phyloP scores from a whole-genome alignment of 345 rosid species.

The Lepidium africanum region DNA sequence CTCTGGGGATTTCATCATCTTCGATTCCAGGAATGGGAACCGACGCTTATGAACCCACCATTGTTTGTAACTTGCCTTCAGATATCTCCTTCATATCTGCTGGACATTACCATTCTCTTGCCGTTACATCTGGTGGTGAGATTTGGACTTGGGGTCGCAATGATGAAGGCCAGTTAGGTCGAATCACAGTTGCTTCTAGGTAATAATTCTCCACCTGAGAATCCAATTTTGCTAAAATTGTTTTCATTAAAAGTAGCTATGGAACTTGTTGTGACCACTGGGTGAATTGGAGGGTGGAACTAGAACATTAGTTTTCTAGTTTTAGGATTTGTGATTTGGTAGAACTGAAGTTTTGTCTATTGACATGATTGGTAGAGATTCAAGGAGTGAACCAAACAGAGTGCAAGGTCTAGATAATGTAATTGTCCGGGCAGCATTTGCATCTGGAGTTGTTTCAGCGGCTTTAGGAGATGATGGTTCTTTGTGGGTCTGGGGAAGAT shows the following conservation, averaged over 20 bases:
- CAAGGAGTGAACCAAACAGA: constrained; percentile 58
- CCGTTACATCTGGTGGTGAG: constrained; percentile 62
- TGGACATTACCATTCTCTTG: constrained; percentile 93
- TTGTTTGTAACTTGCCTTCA: constrained; percentile 45
- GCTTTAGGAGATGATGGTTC: constrained; percentile 77
- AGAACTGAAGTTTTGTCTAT: background rate
- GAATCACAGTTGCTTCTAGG: constrained; percentile 36
- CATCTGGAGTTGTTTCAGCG: constrained; percentile 82
- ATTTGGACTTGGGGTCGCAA: constrained; percentile 95
- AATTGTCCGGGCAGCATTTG: constrained; percentile 50
- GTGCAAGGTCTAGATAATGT: constrained; percentile 60
- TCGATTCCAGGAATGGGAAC: constrained; percentile 42
- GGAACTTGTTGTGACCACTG: background rate
- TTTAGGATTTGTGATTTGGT: background rate
- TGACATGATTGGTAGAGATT: constrained; percentile 31
- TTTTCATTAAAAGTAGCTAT: background rate
- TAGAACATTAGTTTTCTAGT: background rate
- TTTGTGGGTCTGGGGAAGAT: constrained; percentile 95
- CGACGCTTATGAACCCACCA: constrained; percentile 68
- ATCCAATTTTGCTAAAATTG: background rate
- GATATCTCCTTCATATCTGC: constrained; percentile 44
- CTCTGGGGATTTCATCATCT: constrained; percentile 55
- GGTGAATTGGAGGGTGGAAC: background rate
- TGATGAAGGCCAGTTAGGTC: constrained; percentile 77
- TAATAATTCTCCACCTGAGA: background rate